These are phyloP conservation scores for Verticillium alfalfae DNA, from an alignment of 2,329 filamentous ascomycete species.

Conservation along the genomic window DNA sequence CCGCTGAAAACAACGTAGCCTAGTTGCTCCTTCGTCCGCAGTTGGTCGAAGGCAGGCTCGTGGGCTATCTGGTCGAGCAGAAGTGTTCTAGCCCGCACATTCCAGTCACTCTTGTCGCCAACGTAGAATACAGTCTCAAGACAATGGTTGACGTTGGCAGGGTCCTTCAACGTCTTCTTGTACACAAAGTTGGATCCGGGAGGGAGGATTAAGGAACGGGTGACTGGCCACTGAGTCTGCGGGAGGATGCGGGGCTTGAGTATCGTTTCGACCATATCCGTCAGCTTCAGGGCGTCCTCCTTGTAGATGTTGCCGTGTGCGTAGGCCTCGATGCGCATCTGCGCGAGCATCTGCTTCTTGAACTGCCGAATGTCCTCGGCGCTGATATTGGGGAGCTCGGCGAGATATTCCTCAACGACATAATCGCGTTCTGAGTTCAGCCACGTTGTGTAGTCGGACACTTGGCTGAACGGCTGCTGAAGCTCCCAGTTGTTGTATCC, in stretches of 20 bases:
- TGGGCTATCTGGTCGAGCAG: slow-evolving; percentile 86
- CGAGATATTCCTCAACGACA: slow-evolving; percentile 73
- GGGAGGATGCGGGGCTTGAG: slow-evolving; percentile 71
- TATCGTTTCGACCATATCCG: slow-evolving; percentile 72
- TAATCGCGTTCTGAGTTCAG: slow-evolving; percentile 72
- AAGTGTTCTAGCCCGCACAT: slow-evolving; percentile 67
- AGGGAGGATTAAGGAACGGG: slow-evolving; percentile 71
- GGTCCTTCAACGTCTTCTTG: slow-evolving; percentile 74
- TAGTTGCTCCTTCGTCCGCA: slow-evolving; percentile 94
- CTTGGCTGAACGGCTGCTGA: slow-evolving; percentile 83
- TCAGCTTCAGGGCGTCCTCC: slow-evolving; percentile 83
- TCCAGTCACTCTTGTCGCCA: slow-evolving; percentile 63
- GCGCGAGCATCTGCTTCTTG: slow-evolving; percentile 72
- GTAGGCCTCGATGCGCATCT: slow-evolving; percentile 82
- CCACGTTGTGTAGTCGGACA: slow-evolving; percentile 77
- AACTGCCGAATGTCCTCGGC: slow-evolving; percentile 71
- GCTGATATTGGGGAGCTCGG: slow-evolving; percentile 70
- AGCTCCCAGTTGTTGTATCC: slow-evolving; percentile 82
- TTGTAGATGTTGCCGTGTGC: slow-evolving; percentile 92
- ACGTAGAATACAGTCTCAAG: slow-evolving; percentile 74
- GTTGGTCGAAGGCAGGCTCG: slow-evolving; percentile 89
- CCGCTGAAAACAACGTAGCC: slow-evolving; percentile 95
- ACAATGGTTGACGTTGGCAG: slow-evolving; percentile 83
- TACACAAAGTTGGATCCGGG: slow-evolving; percentile 80
- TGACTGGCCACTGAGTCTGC: slow-evolving; percentile 71